phyloP scores from a whole-genome alignment of 805 yeast species.

The Myxozyma monticola region DNA sequence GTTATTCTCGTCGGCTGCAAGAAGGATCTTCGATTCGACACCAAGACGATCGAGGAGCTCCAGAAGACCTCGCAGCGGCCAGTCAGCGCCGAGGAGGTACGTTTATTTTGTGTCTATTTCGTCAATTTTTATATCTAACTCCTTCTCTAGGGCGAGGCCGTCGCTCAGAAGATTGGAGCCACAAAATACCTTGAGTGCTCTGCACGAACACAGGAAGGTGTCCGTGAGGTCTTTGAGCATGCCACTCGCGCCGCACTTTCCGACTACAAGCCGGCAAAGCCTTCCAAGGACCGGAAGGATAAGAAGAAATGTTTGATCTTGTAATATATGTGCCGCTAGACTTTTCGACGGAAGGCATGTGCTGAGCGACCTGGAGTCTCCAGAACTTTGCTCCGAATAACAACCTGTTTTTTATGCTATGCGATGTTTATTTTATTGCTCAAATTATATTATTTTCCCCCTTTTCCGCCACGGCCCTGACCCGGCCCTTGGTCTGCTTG shows the following conservation, averaged over 20 bases:
- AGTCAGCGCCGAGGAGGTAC: constrained; percentile 65
- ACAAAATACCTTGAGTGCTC: constrained; percentile 86
- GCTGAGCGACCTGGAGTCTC: too few relatives aligned
- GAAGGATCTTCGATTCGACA: constrained; percentile 82
- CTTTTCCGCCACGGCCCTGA: too few relatives aligned
- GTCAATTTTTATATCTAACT: too few relatives aligned
- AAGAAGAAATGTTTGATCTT: constrained; percentile 69
- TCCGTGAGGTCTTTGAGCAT: constrained; percentile 86
- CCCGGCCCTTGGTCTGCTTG: too few relatives aligned
- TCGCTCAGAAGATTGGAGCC: constrained; percentile 88
- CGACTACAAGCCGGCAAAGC: too few relatives aligned
- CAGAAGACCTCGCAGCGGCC: constrained; percentile 77
- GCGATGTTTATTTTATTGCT: too few relatives aligned
- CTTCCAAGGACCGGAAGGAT: constrained; percentile 42
- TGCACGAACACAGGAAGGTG: constrained; percentile 88
- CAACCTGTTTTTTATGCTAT: too few relatives aligned
- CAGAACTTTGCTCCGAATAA: too few relatives aligned
- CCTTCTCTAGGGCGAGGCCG: constrained; percentile 64
- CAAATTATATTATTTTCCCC: too few relatives aligned
- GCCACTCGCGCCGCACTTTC: constrained; percentile 88
- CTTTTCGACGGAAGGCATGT: too few relatives aligned
- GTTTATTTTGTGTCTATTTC: neutral
- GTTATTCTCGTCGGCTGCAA: constrained; percentile 91
- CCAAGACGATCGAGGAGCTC: constrained; percentile 70
- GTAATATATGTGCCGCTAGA: too few relatives aligned